Evolutionary conservation across 805 yeast genomes (phyloP), one percentile per base, ranked within the genome.

Genomic region (Candida nitratophila): DNA sequence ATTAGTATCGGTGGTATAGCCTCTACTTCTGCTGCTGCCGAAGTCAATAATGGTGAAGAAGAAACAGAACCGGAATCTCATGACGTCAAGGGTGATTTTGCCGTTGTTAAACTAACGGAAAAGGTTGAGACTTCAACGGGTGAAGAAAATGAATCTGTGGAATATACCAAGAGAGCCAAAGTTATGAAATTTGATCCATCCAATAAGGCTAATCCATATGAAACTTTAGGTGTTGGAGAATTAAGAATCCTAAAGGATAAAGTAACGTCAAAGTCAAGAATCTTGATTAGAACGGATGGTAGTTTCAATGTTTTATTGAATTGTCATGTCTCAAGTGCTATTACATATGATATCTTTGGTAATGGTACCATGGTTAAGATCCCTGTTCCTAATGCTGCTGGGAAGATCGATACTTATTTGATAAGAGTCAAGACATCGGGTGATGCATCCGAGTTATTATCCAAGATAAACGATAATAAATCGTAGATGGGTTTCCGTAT

Each of bases 261-360:
- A 42, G 71, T 68, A 2, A 80, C 83, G 10, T 66, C 69, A 20
- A 86, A 86, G 57, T 59, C 81, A 3, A 78, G 98, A 60, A 65
- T 86, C 14, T 66, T 91, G 32, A 74, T 91, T 19, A 79, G 98
- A 55, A 86, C 96, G 0, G 98, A 90, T 45, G 96, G 96, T 26
- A 81, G 88, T 34, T 83, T 84, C 34, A 76, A 95, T 53, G 81
- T 89, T 15, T 62, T 91, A 39, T 64, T 91, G 47, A 91, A 91
- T 59, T 69, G 80, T 14, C 64, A 70, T n/a, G 62, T 89, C 11
- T 68, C 76, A 10, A 73, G 73, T 43, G 77, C 76, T 41, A 66
- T 87, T 46, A 68, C 68, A 1, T 90, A 88, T 59, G 68, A 74
- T 11, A 69, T 76, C 3, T 67, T 79, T 45, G 81, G 91, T 40